Conservation (phyloP, 2,329 filamentous ascomycete species). For the Penicillium sp. region DNA sequence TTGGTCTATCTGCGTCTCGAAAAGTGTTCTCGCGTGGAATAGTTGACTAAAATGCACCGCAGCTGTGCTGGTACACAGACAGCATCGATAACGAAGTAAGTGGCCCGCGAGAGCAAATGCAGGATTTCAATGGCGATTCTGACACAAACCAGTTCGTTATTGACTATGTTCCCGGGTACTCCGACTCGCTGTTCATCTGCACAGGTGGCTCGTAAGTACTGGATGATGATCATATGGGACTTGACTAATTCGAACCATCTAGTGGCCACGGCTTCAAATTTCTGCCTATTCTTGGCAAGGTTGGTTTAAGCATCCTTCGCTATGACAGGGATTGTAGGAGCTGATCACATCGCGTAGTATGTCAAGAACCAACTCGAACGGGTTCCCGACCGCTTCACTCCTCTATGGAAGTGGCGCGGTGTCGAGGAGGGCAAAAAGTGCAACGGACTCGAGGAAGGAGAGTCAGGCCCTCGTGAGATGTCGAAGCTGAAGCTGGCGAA, state of each 20-base stretch:
- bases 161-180: slow-evolving; percentile 26
- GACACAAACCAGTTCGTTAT: slow-evolving; percentile 16
- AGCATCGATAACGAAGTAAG: slow-evolving; percentile 20
- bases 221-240: neutral
- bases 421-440: slow-evolving; percentile 22
- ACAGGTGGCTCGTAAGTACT: slow-evolving; percentile 25
- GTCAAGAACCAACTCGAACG: slow-evolving; percentile 25
- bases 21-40: neutral
- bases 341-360: slow-evolving; percentile 9
- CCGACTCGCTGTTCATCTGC: slow-evolving; percentile 23
- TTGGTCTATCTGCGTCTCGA: slow-evolving; percentile 1
- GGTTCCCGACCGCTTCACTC: slow-evolving; percentile 23
- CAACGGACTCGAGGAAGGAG: slow-evolving; percentile 30
- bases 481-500: slow-evolving; percentile 16
- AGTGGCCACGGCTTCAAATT: slow-evolving; percentile 35
- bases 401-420: slow-evolving; percentile 25
- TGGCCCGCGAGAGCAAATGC: neutral
- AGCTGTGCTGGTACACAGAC: slow-evolving; percentile 25
- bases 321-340: neutral
- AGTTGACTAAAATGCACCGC: neutral
- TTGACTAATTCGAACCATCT: neutral
- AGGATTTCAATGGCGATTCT: neutral
- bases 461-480: slow-evolving; percentile 28
- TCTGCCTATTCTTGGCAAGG: slow-evolving; percentile 28
- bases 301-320: slow-evolving; percentile 1